Evolutionary conservation across 768 basidiomycete genomes (phyloP).

Genomic region (Panellus pusillus): DNA sequence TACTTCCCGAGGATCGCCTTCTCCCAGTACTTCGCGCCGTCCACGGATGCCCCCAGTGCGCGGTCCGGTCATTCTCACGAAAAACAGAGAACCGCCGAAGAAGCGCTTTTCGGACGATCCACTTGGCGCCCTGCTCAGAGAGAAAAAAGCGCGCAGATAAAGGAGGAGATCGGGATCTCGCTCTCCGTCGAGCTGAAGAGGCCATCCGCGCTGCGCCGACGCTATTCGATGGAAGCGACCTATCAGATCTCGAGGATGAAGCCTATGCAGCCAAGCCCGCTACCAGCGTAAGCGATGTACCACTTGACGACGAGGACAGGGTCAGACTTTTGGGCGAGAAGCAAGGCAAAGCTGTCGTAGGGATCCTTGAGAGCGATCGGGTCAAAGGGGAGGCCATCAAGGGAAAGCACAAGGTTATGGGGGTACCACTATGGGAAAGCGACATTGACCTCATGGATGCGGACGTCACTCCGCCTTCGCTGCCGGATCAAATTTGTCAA

Average conservation of each 20-base stretch:
- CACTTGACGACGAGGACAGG: conserved; percentile 34
- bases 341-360: conserved; percentile 42
- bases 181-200: conserved; percentile 47
- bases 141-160: conserved; percentile 45
- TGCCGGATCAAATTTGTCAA: background rate
- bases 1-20: conserved; percentile 13
- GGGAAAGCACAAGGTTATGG: conserved; percentile 26
- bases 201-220: conserved; percentile 33
- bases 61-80: background rate
- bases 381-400: conserved; percentile 27
- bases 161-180: conserved; percentile 40
- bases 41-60: conserved; percentile 8
- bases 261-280: conserved; percentile 28
- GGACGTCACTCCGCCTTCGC: conserved; percentile 2
- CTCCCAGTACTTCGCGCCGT: conserved; percentile 11
- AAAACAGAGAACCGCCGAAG: conserved; percentile 22
- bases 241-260: conserved; percentile 41
- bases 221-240: conserved; percentile 30
- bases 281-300: conserved; percentile 21
- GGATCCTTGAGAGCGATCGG: conserved; percentile 45
- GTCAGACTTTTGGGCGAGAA: conserved; percentile 40
- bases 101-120: conserved; percentile 45
- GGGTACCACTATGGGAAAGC: conserved; percentile 32
- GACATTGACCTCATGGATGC: background rate
- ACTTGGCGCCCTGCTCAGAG: conserved; percentile 53